Base-by-base conservation (phyloP, 2,329 filamentous ascomycete genomes). In the Ceratocystis colombiana region DNA sequence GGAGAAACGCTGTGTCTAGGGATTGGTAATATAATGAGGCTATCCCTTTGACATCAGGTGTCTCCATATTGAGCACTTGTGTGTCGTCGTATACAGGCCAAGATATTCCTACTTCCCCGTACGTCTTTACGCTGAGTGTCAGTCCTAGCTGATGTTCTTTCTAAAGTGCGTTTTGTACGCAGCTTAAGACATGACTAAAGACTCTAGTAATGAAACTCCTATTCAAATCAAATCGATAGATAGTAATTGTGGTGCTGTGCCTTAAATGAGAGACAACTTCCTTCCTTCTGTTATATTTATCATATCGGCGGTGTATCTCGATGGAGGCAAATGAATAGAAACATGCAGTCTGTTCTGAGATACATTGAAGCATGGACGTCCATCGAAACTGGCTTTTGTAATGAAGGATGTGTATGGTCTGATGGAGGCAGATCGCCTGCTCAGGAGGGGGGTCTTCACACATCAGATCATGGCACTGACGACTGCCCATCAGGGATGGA, bases 181-280 rank as follows among this genome's bases (percentile, higher is more conserved):
- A 33, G 53, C 53, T 57, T 57, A 30, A 57, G 53, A 57, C 25
- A 57, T n/a, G 12, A n/a, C 53, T 12, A 57, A 57, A 33, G 22
- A 57, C 25, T 12, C 5, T 57, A 17, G 53, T 33, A 57, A 57
- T 57, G 53, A 57, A 57, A 57, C 53, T 25, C 17, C 25, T 2
- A 15, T 5, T 25, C 22, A 57, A 28, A 33, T 33, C 28, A 30
- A 33, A 30, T 28, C 22, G 28, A 25, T 57, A 15, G 28, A 57
- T 57, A 7, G 22, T 33, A 28, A 33, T 33, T 17, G 10, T 57
- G 53, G 6, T 57, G 22, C 25, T 57, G 0, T 57, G 53, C 12
- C 53, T n/a, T 57, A 12, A 33, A 33, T n/a, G 22, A 25, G 53
- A 12, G 22, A 57, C 53, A 57, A 30, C 53, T 57, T 22, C 17